Conservation (phyloP, 148 eudicot species). For the Cornus kousa region DNA sequence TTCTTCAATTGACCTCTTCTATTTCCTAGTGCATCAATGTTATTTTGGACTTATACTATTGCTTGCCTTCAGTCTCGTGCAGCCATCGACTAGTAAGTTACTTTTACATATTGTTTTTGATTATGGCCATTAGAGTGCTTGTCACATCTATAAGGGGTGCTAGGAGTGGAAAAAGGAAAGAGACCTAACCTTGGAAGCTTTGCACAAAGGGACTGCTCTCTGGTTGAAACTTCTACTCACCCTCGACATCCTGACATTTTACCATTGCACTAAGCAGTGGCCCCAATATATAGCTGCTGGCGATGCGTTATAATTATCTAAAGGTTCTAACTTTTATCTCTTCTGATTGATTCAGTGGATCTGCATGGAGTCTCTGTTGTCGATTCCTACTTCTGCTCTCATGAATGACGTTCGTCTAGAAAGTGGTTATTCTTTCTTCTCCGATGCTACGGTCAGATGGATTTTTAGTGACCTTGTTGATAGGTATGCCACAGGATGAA, state of each 20-base stretch:
- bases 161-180: too few species aligned
- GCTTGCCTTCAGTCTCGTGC: not conserved
- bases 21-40: too few species aligned
- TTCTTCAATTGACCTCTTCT: not conserved
- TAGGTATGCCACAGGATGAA: slow-evolving; percentile 49
- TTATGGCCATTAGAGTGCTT: too few species aligned
- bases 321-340: slow-evolving; percentile 5
- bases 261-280: too few species aligned
- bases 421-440: slow-evolving; percentile 40
- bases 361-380: slow-evolving; percentile 74
- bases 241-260: too few species aligned
- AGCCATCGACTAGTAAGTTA: too few species aligned
- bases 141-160: too few species aligned
- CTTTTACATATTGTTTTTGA: too few species aligned
- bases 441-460: slow-evolving; percentile 44
- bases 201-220: too few species aligned
- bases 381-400: slow-evolving; percentile 52
- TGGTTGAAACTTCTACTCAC: too few species aligned
- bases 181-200: too few species aligned
- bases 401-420: slow-evolving; percentile 43
- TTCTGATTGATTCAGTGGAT: slow-evolving; percentile 62
- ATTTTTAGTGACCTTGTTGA: slow-evolving; percentile 77
- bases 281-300: not conserved
- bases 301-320: not conserved
- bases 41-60: too few species aligned